phyloP scores from a whole-genome alignment of 495 filamentous ascomycete genomes.

The Daldinia loculata region DNA sequence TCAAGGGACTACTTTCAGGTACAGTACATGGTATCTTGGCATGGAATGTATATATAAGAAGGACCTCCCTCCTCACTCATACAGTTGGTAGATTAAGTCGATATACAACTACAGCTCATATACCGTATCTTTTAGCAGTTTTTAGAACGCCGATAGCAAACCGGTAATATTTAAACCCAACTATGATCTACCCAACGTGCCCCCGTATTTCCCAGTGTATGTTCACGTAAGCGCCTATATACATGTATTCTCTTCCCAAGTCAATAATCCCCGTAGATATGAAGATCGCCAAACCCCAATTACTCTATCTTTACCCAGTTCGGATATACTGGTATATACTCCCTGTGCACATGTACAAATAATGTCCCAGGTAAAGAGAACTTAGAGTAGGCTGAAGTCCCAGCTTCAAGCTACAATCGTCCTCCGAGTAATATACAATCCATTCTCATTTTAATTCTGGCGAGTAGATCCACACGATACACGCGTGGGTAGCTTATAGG shows the following conservation, averaged over 20 bases:
- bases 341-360: neutral
- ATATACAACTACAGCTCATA: too few species aligned
- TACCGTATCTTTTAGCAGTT: too few species aligned
- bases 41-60: too few species aligned
- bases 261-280: neutral
- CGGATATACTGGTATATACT: neutral
- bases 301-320: neutral
- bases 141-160: neutral
- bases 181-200: conserved; percentile 1
- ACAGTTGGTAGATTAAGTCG: too few species aligned
- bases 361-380: neutral
- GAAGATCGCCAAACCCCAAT: neutral
- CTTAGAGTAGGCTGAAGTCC: neutral
- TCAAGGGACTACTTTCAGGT: too few species aligned
- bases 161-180: neutral
- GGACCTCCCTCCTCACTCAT: too few species aligned
- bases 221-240: conserved; percentile 7
- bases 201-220: neutral
- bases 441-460: neutral
- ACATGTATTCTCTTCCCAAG: neutral
- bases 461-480: neutral
- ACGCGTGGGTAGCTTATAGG: neutral
- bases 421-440: neutral
- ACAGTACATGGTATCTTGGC: too few species aligned
- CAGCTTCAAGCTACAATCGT: neutral